Percentiles rank a stretch among this genome's conserved stretches.
These are phyloP conservation scores for Xerophyta viscosa DNA, from an alignment of 106 monocot genomes.

Conservation along the genomic window DNA sequence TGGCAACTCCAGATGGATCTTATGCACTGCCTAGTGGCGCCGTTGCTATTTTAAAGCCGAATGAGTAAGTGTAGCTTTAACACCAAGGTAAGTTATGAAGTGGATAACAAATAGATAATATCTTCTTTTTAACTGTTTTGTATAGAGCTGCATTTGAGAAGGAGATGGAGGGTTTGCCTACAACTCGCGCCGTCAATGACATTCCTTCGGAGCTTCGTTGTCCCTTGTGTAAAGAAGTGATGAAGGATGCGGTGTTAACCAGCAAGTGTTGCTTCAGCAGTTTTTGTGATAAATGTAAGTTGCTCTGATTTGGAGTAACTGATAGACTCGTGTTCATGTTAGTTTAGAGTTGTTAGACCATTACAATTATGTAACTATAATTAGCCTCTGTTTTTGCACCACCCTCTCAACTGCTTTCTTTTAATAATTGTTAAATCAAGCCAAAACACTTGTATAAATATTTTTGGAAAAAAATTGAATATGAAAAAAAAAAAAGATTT, in stretches of 20 bases:
- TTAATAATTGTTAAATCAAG: too few species aligned
- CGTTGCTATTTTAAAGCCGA: constrained; percentile 90
- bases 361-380: too few species aligned
- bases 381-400: too few species aligned
- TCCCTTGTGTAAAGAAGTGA: constrained; percentile 93
- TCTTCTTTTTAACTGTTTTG: background rate
- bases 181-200: constrained; percentile 59
- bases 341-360: too few species aligned
- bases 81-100: too few species aligned
- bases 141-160: constrained; percentile 91
- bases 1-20: constrained; percentile 91
- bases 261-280: constrained; percentile 97
- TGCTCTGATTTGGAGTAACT: background rate
- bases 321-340: too few species aligned
- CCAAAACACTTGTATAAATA: too few species aligned
- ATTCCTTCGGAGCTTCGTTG: constrained; percentile 80
- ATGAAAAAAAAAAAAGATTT: too few species aligned
- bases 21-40: constrained; percentile 93
- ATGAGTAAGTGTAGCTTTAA: constrained; percentile 51
- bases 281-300: constrained; percentile 97
- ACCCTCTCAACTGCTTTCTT: too few species aligned
- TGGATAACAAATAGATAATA: too few species aligned
- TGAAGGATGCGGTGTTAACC: constrained; percentile 98
- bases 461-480: too few species aligned
- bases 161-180: constrained; percentile 90